Evolutionary conservation across 2,329 filamentous ascomycete species (phyloP), one percentile per base, ranked within the genome.

Genomic region (Sarocladium kiliense): DNA sequence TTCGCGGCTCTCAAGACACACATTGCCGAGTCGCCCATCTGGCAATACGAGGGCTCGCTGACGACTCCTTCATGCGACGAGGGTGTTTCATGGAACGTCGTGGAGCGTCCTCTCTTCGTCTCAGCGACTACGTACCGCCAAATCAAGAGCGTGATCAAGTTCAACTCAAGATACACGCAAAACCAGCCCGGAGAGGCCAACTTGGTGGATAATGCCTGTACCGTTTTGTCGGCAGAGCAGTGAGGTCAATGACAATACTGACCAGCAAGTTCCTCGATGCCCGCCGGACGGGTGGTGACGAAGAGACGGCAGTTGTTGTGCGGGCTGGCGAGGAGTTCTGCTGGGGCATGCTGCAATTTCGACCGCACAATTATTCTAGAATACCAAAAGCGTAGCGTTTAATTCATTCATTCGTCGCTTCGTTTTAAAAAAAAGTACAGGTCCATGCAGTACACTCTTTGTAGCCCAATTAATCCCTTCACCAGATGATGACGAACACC

Each of bases 21-120:
- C 53, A 64, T 79, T 50, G 50, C 64, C 18, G 62, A 66, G 36
- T 63, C 62, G 10, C 69, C 69, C 3, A 66, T 80, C 54, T 76
- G 73, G 61, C 72, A 74, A 56, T 84, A 85, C 71, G 65, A 66
- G 16, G 81, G 81, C 25, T 81, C 78, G 12, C 71, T 84, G 26
- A 84, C 81, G 44, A 83, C 80, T 0, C 81, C 81, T 19, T 81
- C 81, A 6, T 84, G 81, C 69, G 71, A 71, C 18, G 79, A 84
- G 67, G 77, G 75, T 26, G 67, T 84, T 9, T 70, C 66, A 11
- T 82, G 78, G 70, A 70, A 80, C 54, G 65, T 82, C 37, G 74
- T 74, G 58, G 66, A 71, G 56, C 60, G 76, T 51, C 73, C 76
- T n/a, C 62, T 82, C n/a, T 63, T 65, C 42, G 64, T 82, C 55